These are phyloP conservation scores for Verticillium isaacii DNA, from an alignment of 2,329 filamentous ascomycete species.

Conservation along the genomic window DNA sequence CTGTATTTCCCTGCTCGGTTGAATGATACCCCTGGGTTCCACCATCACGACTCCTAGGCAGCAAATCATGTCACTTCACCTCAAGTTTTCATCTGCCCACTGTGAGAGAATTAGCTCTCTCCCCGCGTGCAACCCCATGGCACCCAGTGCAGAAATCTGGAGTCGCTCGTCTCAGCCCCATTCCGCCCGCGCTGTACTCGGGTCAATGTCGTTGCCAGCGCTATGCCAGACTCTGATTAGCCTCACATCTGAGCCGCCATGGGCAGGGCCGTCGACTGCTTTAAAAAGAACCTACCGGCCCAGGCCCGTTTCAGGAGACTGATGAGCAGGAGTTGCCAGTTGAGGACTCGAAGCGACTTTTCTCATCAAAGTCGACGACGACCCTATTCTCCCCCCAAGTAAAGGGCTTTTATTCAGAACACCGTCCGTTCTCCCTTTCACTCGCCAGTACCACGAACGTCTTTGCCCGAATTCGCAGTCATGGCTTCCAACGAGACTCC, in stretches of 20 bases:
- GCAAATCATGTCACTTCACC: not conserved
- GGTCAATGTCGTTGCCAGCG: not conserved
- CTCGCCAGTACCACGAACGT: not conserved
- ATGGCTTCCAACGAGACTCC: conserved; percentile 15
- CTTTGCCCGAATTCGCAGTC: not conserved
- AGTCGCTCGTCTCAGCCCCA: not conserved
- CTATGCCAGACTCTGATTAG: not conserved
- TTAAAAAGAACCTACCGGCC: not conserved
- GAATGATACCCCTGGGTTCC: not conserved
- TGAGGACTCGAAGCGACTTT: not conserved
- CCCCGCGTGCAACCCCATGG: not conserved
- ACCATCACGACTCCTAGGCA: not conserved
- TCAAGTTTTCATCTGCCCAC: not conserved
- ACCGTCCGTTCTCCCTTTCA: not conserved
- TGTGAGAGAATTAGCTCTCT: not conserved
- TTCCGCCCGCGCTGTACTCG: not conserved
- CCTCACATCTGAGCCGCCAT: not conserved
- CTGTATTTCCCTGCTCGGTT: not conserved
- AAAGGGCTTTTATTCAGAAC: not conserved
- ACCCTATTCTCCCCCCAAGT: not conserved
- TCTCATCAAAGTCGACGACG: not conserved
- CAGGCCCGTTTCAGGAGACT: too few relatives aligned
- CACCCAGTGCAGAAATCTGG: not conserved
- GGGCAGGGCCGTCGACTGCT: not conserved
- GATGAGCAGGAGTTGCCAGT: not conserved